Conservation (phyloP, 2,329 filamentous ascomycete genomes). For the Capronia coronata region DNA sequence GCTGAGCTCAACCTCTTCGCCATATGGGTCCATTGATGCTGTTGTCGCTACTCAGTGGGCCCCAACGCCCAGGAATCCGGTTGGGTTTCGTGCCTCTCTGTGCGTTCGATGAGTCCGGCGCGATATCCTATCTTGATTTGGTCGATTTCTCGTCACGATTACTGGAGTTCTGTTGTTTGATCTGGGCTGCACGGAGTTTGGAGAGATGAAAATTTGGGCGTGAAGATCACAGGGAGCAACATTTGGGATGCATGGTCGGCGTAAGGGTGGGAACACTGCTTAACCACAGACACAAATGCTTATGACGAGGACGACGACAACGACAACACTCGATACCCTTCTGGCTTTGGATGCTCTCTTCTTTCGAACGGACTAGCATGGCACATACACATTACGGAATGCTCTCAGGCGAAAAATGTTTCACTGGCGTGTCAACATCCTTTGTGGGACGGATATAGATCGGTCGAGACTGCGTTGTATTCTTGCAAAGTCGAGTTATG, state of each 20-base stretch:
- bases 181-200: too few relatives aligned
- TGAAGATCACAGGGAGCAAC: neutral
- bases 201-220: too few relatives aligned
- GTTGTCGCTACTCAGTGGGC: too few relatives aligned
- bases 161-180: too few relatives aligned
- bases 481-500: neutral
- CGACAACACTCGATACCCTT: constrained; percentile 16
- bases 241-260: neutral
- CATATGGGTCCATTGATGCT: too few relatives aligned
- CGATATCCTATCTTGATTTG: too few relatives aligned
- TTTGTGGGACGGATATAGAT: neutral
- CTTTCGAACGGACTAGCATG: neutral
- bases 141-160: too few relatives aligned
- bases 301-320: constrained; percentile 11
- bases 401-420: neutral
- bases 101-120: too few relatives aligned
- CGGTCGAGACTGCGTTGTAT: neutral
- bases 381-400: neutral
- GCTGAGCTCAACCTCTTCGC: too few relatives aligned
- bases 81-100: too few relatives aligned
- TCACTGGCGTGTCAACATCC: neutral
- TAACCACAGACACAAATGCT: constrained; percentile 8
- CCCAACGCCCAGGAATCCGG: too few relatives aligned
- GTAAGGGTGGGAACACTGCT: constrained; percentile 8
- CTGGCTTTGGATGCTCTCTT: constrained; percentile 1